These are phyloP conservation scores for Gnaphalium uliginosum DNA, from an alignment of 129 eudicot genomes.

Conservation along the genomic window DNA sequence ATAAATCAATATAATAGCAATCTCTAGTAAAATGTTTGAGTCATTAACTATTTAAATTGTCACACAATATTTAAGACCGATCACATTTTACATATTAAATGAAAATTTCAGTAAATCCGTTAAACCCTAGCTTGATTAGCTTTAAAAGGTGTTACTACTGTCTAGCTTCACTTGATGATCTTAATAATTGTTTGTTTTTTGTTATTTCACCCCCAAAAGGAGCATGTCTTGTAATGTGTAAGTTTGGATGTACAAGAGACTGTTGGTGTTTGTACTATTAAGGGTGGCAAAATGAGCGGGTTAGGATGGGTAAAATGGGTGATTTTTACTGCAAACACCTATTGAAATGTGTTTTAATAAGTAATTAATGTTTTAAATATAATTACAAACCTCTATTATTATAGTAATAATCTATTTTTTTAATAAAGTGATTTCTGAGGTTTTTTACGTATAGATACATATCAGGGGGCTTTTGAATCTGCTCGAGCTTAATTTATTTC, in stretches of 20 bases:
- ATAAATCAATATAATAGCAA: too few species aligned
- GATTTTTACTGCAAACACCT: not conserved
- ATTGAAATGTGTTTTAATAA: not conserved
- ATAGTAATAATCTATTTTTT: not conserved
- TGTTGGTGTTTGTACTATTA: not conserved
- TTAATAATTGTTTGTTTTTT: not conserved
- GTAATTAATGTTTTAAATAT: not conserved
- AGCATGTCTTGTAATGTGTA: not conserved
- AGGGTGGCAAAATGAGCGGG: not conserved
- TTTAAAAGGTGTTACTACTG: not conserved
- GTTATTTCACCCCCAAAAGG: not conserved
- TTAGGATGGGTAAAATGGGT: not conserved
- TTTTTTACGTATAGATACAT: not conserved
- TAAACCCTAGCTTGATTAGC: not conserved
- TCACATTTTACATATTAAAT: not conserved
- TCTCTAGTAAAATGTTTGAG: not conserved
- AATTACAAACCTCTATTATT: not conserved
- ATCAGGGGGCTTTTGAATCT: not conserved
- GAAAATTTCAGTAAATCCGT: not conserved
- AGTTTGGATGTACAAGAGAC: not conserved
- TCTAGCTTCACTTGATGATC: not conserved
- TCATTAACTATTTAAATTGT: not conserved
- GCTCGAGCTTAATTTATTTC: not conserved
- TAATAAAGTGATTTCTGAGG: not conserved
- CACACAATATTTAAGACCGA: not conserved